Percentiles rank a stretch among this genome's conserved stretches.
Evolutionary conservation across 768 basidiomycete genomes (phyloP).

Genomic region (Mrakia frigida): DNA sequence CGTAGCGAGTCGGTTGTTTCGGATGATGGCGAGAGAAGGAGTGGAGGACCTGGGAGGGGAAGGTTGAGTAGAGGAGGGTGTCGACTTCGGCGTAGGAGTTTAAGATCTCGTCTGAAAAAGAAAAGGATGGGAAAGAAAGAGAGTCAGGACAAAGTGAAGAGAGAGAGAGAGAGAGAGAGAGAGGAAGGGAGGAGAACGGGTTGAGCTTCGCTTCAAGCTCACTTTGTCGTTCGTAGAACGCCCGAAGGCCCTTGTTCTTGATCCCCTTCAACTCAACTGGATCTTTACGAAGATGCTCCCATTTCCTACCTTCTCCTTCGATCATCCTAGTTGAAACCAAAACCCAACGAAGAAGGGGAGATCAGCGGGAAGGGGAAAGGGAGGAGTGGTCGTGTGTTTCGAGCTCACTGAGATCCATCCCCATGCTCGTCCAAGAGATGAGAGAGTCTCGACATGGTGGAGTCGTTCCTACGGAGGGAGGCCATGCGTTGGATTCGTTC

Average conservation of each 20-base stretch:
- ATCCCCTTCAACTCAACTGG: neutral
- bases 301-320: neutral
- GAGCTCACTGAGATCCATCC: neutral
- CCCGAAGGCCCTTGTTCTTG: neutral
- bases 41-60: slow-evolving; percentile 16
- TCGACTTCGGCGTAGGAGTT: slow-evolving; percentile 21
- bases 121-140: neutral
- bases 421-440: neutral
- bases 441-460: neutral
- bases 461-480: neutral
- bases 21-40: slow-evolving; percentile 4
- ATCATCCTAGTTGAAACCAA: neutral
- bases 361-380: neutral
- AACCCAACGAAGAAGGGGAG: neutral
- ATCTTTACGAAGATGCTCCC: neutral
- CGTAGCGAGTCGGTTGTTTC: neutral
- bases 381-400: neutral
- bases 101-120: slow-evolving; percentile 1
- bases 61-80: neutral
- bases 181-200: neutral
- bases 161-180: neutral
- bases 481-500: neutral
- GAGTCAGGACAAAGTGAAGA: too few relatives aligned
- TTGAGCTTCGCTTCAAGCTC: neutral
- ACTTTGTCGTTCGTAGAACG: slow-evolving; percentile 23